These are phyloP conservation scores for Kuraishia cidri DNA, from an alignment of 805 yeast genomes.

Conservation along the genomic window DNA sequence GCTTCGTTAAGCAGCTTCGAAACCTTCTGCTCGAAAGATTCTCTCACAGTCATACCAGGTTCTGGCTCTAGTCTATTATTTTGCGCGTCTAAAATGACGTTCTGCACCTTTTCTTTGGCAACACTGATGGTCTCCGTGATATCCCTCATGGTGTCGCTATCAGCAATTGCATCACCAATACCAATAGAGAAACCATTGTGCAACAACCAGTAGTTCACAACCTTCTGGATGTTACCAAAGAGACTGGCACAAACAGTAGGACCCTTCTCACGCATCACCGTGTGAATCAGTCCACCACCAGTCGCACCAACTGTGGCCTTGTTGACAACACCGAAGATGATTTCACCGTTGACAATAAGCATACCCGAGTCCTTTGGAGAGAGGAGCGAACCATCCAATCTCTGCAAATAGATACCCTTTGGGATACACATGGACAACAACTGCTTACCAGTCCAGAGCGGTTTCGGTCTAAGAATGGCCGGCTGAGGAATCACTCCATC, in stretches of 20 bases:
- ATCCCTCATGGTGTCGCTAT: slow-evolving; percentile 88
- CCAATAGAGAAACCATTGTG: slow-evolving; percentile 98
- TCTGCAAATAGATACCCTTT: slow-evolving; percentile 87
- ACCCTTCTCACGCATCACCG: slow-evolving; percentile 97
- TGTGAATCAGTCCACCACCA: slow-evolving; percentile 95
- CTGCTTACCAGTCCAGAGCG: slow-evolving; percentile 97
- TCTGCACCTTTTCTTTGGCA: slow-evolving; percentile 92
- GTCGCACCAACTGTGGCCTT: slow-evolving; percentile 98
- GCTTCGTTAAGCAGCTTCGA: slow-evolving; percentile 94
- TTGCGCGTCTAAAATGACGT: slow-evolving; percentile 88
- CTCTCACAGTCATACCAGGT: slow-evolving; percentile 99
- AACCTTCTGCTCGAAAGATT: slow-evolving; percentile 95
- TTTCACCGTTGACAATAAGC: slow-evolving; percentile 92
- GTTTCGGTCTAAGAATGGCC: slow-evolving; percentile 88
- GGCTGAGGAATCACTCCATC: slow-evolving; percentile 97
- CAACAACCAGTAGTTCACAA: slow-evolving; percentile 91
- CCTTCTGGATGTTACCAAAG: slow-evolving; percentile 89
- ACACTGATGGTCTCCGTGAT: slow-evolving; percentile 89
- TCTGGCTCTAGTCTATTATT: slow-evolving; percentile 83
- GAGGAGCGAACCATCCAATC: slow-evolving; percentile 78
- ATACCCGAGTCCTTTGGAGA: slow-evolving; percentile 94
- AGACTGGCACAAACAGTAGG: slow-evolving; percentile 82
- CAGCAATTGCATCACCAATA: slow-evolving; percentile 99
- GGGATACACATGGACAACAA: slow-evolving; percentile 89
- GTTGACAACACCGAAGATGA: slow-evolving; percentile 96